Percentiles rank a stretch among this genome's conserved stretches.
These are phyloP conservation scores for Ophiognomonia clavigignenti-juglandacearum DNA, from an alignment of 2,329 filamentous ascomycete genomes.

Conservation along the genomic window DNA sequence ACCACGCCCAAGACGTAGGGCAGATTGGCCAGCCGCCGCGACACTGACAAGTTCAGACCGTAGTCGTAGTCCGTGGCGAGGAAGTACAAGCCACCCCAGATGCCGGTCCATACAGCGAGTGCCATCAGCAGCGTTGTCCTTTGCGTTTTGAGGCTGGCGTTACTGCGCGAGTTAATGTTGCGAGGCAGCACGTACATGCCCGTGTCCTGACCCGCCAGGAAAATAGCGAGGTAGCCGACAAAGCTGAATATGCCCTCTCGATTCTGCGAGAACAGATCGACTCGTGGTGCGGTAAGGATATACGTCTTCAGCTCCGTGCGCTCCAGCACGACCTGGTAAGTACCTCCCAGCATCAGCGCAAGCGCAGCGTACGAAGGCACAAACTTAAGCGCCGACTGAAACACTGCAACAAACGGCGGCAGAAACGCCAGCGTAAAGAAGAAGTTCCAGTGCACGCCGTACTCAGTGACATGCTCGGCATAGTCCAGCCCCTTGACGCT, in stretches of 20 bases:
- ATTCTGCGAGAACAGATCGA: constrained; percentile 79
- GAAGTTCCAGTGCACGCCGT: constrained; percentile 99
- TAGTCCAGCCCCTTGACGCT: constrained; percentile 95
- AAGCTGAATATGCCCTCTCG: constrained; percentile 96
- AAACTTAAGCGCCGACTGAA: constrained; percentile 65
- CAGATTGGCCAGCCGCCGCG: constrained; percentile 84
- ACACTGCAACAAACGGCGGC: constrained; percentile 81
- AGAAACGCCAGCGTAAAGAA: constrained; percentile 93
- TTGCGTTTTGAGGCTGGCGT: constrained; percentile 39
- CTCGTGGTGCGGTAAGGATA: constrained; percentile 76
- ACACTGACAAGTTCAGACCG: constrained; percentile 72
- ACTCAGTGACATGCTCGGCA: constrained; percentile 94
- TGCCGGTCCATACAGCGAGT: constrained; percentile 57
- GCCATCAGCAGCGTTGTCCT: constrained; percentile 56
- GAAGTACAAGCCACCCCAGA: constrained; percentile 69
- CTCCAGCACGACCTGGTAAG: constrained; percentile 74
- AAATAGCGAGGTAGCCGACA: constrained; percentile 89
- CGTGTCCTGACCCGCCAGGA: constrained; percentile 79
- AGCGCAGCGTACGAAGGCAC: constrained; percentile 75
- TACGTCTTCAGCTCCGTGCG: constrained; percentile 74
- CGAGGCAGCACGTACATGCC: constrained; percentile 75
- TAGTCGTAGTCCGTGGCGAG: constrained; percentile 63
- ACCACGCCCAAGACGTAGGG: constrained; percentile 91
- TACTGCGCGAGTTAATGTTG: constrained; percentile 37
- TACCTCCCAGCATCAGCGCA: constrained; percentile 60